Base-by-base conservation (phyloP, 768 basidiomycete genomes). In the Termitomyces bulborhizus region DNA sequence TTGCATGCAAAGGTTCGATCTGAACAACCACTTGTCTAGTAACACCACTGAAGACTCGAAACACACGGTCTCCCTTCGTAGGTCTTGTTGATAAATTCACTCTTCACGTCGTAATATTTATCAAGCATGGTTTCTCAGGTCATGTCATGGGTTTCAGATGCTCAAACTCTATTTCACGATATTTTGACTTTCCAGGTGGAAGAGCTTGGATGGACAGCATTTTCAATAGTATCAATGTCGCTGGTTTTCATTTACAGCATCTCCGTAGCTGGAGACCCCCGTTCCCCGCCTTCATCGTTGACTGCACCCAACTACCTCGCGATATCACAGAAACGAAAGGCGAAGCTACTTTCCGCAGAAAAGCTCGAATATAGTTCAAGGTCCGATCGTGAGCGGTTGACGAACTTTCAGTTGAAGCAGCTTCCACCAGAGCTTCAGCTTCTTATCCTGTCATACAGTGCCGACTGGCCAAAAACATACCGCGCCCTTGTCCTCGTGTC, bases 351-450 rank as follows among this genome's bases (percentile, higher is more conserved):
- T 37, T 62, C 59, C 6, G 57, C 60, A 21, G 58, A 60, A 7
- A 60, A 63, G 24, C 57, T 63, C n/a, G 64, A 69, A 50, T 61
- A 60, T 32, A 56, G 51, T 39, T 65, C 60, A 24, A 56, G 54
- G 26, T 45, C 34, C 43, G 58, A 66, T 8, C 49, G 57, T 15
- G 62, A 64, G 45, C 48, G 56, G 52, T 45, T 44, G 12, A 55
- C 42, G 16, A 44, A 46, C 32, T 71, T 71, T 49, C 68, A 60
- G 13, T 62, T 75, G 43, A 46, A 60, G 45, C 53, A 60, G 29
- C 67, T 75, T 9, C 73, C 72, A 1, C 58, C 64, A 12, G 73
- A 73, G 57, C 46, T 75, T 24, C 61, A 64, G 53, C 58, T 70
- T 41, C 46, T 63, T 15, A 63, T 75, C 32, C 60, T 75, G 7